Evolutionary conservation across 2,329 filamentous ascomycete genomes (phyloP).

Genomic region (Acrocalymma vagum): DNA sequence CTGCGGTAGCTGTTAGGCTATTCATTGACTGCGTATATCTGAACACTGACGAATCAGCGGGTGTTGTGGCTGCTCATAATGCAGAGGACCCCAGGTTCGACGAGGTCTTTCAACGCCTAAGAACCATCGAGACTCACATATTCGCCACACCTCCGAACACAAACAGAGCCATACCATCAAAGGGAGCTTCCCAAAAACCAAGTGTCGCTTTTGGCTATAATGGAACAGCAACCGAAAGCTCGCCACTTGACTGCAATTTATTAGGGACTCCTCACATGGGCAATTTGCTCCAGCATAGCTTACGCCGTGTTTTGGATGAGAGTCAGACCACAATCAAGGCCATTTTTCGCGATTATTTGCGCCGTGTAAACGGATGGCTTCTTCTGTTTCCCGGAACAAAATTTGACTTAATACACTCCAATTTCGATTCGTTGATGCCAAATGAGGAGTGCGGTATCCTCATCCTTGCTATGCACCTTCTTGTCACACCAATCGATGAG

Average conservation of each 20-base stretch:
- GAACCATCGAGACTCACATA: slow-evolving; percentile 18
- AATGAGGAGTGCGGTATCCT: slow-evolving; percentile 12
- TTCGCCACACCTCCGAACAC: slow-evolving; percentile 9
- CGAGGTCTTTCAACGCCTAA: slow-evolving; percentile 22
- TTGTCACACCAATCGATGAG: slow-evolving; percentile 10
- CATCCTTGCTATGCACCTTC: slow-evolving; percentile 22
- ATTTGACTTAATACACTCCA: slow-evolving; percentile 4
- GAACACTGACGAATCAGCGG: slow-evolving; percentile 7
- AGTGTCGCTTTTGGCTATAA: too few relatives aligned
- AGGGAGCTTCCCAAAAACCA: too few relatives aligned
- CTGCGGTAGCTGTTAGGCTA: slow-evolving; percentile 20
- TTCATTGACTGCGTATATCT: slow-evolving; percentile 16
- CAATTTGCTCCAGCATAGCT: slow-evolving; percentile 13
- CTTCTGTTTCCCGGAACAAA: slow-evolving; percentile 17
- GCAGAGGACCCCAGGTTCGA: slow-evolving; percentile 18
- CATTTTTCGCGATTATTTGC: slow-evolving; percentile 13
- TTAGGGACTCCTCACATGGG: slow-evolving; percentile 7
- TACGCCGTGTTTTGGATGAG: slow-evolving; percentile 12
- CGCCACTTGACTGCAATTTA: background rate
- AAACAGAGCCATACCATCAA: too few relatives aligned
- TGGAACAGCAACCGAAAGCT: background rate
- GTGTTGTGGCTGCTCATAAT: background rate
- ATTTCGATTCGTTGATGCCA: slow-evolving; percentile 4
- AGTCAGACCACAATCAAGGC: slow-evolving; percentile 12
- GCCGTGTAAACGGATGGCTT: slow-evolving; percentile 16